Percentiles rank a stretch among this genome's conserved stretches.
These are phyloP conservation scores for Scenedesmus sp. DNA, from an alignment of 163 green algal genomes.

Conservation along the genomic window DNA sequence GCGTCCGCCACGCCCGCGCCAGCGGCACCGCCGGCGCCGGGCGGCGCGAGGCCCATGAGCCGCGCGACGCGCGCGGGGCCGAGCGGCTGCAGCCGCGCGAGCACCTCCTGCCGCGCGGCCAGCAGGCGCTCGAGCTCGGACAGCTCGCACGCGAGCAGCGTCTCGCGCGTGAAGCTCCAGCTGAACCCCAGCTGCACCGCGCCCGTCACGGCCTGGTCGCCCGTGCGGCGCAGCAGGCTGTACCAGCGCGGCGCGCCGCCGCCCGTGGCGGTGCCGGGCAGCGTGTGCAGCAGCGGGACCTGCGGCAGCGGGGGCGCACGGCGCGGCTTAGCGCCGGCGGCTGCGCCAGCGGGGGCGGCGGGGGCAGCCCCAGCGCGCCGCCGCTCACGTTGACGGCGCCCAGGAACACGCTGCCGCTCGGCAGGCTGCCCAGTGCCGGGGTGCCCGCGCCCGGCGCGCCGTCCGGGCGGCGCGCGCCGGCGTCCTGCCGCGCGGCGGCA, in stretches of 20 bases:
- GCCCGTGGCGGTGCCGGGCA: conserved; percentile 28
- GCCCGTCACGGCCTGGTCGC: conserved; percentile 55
- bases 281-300: conserved; percentile 58
- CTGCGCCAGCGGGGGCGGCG: not conserved
- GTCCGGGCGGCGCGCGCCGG: not conserved
- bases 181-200: conserved; percentile 62
- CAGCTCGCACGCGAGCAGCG: conserved; percentile 80
- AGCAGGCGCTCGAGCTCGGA: conserved; percentile 78
- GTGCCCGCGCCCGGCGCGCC: not conserved
- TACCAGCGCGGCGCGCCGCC: conserved; percentile 45
- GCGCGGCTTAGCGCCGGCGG: not conserved
- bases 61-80: conserved; percentile 8
- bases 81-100: conserved; percentile 52
- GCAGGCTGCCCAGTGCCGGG: not conserved
- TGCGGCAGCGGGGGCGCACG: conserved; percentile 13
- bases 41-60: conserved; percentile 9
- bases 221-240: conserved; percentile 60
- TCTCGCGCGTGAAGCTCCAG: conserved; percentile 77
- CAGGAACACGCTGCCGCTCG: conserved; percentile 24
- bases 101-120: conserved; percentile 48
- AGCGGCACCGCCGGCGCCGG: conserved; percentile 1
- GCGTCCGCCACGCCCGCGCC: not conserved
- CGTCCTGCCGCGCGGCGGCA: not conserved
- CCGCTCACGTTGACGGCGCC: conserved; percentile 16
- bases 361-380: not conserved